Percentiles rank a stretch among this genome's conserved stretches.
Evolutionary conservation across 805 yeast genomes (phyloP).

Genomic region (Candida wancherniae): DNA sequence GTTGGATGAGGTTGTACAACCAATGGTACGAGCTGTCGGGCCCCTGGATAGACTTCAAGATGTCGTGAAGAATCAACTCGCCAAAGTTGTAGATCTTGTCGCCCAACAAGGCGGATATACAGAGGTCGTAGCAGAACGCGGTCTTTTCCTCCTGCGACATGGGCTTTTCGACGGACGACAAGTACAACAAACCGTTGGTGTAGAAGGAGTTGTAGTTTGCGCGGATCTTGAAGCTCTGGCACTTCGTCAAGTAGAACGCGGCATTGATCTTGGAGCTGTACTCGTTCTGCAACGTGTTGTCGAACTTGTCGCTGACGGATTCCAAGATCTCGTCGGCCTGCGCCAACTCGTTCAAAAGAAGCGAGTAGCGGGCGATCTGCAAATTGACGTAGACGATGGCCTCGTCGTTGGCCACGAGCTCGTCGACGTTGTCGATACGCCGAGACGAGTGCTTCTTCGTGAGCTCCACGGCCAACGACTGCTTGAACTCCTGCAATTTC

Average conservation of each 20-base stretch:
- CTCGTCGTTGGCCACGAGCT: constrained; percentile 47
- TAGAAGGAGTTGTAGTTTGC: constrained; percentile 80
- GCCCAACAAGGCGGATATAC: constrained; percentile 84
- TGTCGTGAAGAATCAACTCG: constrained; percentile 86
- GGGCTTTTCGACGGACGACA: constrained; percentile 61
- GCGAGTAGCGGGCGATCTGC: constrained; percentile 70
- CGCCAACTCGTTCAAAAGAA: constrained; percentile 47
- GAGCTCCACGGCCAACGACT: constrained; percentile 21
- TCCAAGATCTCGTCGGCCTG: constrained; percentile 69
- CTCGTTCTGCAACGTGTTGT: constrained; percentile 30
- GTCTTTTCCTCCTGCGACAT: constrained; percentile 35
- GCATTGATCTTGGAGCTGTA: constrained; percentile 61
- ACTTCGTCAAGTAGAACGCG: constrained; percentile 74
- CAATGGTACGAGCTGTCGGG: constrained; percentile 52
- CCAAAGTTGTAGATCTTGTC: constrained; percentile 94
- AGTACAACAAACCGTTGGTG: constrained; percentile 71
- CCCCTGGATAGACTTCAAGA: constrained; percentile 47
- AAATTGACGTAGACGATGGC: constrained; percentile 44
- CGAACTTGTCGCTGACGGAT: constrained; percentile 52
- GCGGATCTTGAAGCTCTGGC: constrained; percentile 68
- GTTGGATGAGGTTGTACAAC: constrained; percentile 65
- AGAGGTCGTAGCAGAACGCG: constrained; percentile 63
- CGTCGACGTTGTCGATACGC: constrained; percentile 22
- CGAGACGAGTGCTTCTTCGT: constrained; percentile 25
- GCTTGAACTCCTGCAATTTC: constrained; percentile 33